These are phyloP conservation scores for Apiospora koreana DNA, from an alignment of 2,329 filamentous ascomycete genomes.

Conservation along the genomic window DNA sequence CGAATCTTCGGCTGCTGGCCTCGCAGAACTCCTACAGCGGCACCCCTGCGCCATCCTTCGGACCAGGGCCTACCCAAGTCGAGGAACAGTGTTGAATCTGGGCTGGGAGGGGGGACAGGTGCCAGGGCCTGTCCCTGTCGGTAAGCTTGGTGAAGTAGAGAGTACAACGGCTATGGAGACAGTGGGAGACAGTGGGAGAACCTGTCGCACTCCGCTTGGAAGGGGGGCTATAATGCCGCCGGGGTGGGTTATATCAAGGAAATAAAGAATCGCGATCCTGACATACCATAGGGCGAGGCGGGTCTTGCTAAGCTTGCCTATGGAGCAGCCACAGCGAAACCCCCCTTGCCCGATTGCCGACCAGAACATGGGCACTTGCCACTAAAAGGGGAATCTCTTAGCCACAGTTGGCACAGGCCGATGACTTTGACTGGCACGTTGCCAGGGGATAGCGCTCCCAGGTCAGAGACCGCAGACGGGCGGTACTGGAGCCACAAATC, in stretches of 20 bases:
- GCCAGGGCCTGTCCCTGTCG: slow-evolving; percentile 3
- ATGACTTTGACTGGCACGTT: neutral
- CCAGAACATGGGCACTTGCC: slow-evolving; percentile 22
- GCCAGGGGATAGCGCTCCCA: neutral
- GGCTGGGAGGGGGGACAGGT: slow-evolving; percentile 10
- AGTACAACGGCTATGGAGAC: slow-evolving; percentile 8
- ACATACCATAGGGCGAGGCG: slow-evolving; percentile 35
- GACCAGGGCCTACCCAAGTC: slow-evolving; percentile 3
- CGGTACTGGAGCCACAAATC: slow-evolving; percentile 1
- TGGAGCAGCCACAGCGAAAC: slow-evolving; percentile 28
- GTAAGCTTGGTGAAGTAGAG: slow-evolving; percentile 6
- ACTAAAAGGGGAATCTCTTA: slow-evolving; percentile 23
- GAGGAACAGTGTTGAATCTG: slow-evolving; percentile 5
- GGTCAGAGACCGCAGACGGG: neutral
- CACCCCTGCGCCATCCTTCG: slow-evolving; percentile 22
- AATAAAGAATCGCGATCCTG: slow-evolving; percentile 32
- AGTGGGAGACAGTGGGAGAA: neutral
- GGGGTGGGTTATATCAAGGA: slow-evolving; percentile 35
- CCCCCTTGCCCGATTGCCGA: slow-evolving; percentile 35
- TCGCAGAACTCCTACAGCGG: slow-evolving; percentile 29
- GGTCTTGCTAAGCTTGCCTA: slow-evolving; percentile 28
- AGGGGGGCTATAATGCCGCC: slow-evolving; percentile 33
- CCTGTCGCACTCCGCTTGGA: slow-evolving; percentile 30
- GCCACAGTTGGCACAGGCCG: slow-evolving; percentile 5
- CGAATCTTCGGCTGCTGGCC: slow-evolving; percentile 32